phyloP scores from a whole-genome alignment of 23 red algal genomes.

The Agarophyton chilense region DNA sequence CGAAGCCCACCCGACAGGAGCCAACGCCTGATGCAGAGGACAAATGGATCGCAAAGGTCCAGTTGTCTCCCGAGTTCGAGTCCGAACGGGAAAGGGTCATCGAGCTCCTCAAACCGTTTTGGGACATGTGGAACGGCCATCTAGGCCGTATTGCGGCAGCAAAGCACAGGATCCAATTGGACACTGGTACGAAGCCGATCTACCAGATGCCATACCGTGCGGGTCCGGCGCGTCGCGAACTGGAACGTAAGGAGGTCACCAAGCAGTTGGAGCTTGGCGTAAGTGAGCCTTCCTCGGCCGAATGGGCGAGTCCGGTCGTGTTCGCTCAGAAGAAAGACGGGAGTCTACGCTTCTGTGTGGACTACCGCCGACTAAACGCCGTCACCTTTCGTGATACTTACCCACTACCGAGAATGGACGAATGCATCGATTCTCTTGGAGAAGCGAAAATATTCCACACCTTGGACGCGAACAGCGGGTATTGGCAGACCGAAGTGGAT shows the following conservation, averaged over 20 bases:
- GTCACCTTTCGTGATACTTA: neutral
- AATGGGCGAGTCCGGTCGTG: conserved; percentile 25
- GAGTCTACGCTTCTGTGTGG: conserved; percentile 3
- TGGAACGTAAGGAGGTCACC: neutral
- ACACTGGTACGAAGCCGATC: neutral
- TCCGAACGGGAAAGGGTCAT: neutral
- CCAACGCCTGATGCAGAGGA: neutral
- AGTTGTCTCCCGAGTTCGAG: neutral
- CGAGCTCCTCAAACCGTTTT: neutral
- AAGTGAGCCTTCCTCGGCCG: neutral
- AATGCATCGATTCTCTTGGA: no score
- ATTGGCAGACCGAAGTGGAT: no score
- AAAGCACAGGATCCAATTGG: conserved; percentile 13
- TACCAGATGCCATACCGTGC: conserved; percentile 20
- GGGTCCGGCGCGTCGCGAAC: neutral
- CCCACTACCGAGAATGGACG: no score
- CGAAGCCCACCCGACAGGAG: neutral
- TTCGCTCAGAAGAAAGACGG: conserved; percentile 21
- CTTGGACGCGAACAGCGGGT: no score
- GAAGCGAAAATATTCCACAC: no score
- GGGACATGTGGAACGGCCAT: conserved; percentile 12
- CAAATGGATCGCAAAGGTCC: neutral
- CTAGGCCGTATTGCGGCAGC: neutral
- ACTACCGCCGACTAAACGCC: conserved; percentile 16
- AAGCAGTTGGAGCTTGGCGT: neutral